Evolutionary conservation across 352 stramenopile species (phyloP), one percentile per base, ranked within the genome.

Genomic region (Chrysophaeum taylorii): DNA sequence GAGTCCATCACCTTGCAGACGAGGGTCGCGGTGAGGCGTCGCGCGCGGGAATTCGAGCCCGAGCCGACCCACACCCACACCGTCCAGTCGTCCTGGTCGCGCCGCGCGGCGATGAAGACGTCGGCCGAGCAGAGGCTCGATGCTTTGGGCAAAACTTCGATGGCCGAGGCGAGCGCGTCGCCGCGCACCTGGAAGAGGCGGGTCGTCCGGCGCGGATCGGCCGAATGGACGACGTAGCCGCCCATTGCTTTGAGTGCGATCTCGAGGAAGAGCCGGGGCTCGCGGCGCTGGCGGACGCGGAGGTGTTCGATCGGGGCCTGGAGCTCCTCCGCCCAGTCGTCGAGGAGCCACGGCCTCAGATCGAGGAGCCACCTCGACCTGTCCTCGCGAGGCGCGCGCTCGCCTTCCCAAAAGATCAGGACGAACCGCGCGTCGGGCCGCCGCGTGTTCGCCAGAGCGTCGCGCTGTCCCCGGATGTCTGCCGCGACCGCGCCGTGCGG

Each of bases 31-130:
- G 50, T 7, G 2, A 21, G 7, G 4, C 15, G 5, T 1, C 50
- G 50, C 4, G 38, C n/a, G 2, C 14, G 5, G n/a, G 21, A 2
- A 9, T 2, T 2, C 15, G 15, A 12, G 25, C 7, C 50, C 4
- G 7, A 2, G n/a, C 50, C 50, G 50, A 62, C 50, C 50, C 50
- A 62, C 27, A 62, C 50, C 50, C 50, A 62, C 7, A 62, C 25
- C 4, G 50, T 18, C 50, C 50, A 62, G 5, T n/a, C n/a, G n/a
- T n/a, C n/a, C n/a, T n/a, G n/a, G n/a, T n/a, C n/a, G n/a, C n/a
- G n/a, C n/a, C n/a, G n/a, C n/a, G n/a, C n/a, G n/a, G n/a, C n/a
- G 5, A 62, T 9, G 50, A 62, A 62, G 50, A 2, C 14, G 50
- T 62, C 50, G 5, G 50, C 50, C 27, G 50, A 35, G 27, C 50